Evolutionary conservation across 2,329 filamentous ascomycete genomes (phyloP).

Genomic region (Verticillium tricorpus): DNA sequence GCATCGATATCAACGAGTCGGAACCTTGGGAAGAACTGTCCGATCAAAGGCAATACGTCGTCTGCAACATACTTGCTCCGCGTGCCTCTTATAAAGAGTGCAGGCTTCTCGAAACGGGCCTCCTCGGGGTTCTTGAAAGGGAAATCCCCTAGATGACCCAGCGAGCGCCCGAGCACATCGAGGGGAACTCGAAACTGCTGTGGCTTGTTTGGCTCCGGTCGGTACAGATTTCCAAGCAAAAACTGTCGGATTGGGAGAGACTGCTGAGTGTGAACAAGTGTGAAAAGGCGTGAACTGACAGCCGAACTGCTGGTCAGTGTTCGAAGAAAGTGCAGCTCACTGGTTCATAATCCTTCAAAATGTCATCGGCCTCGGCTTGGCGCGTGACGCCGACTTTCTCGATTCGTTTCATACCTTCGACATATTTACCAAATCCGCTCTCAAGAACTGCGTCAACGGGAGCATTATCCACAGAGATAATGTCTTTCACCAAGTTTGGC

Average conservation of each 20-base stretch:
- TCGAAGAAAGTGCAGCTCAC: constrained; percentile 27
- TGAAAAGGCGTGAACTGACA: background rate
- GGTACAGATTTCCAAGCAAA: constrained; percentile 78
- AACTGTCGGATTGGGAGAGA: constrained; percentile 82
- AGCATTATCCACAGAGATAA: constrained; percentile 88
- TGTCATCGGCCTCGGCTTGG: constrained; percentile 74
- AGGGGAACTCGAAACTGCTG: constrained; percentile 77
- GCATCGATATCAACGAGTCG: constrained; percentile 68
- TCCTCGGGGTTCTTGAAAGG: constrained; percentile 72
- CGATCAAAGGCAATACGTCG: constrained; percentile 73
- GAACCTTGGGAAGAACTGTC: constrained; percentile 78
- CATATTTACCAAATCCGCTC: constrained; percentile 72
- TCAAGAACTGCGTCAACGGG: constrained; percentile 75
- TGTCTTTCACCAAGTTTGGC: constrained; percentile 61
- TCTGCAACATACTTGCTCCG: constrained; percentile 76
- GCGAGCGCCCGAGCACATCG: constrained; percentile 57
- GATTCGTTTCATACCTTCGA: constrained; percentile 79
- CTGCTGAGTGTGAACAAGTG: constrained; percentile 23
- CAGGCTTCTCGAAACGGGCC: constrained; percentile 67
- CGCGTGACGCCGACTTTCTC: constrained; percentile 63
- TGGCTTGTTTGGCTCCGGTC: constrained; percentile 39
- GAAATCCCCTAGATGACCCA: constrained; percentile 82
- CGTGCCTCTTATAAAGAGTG: constrained; percentile 76
- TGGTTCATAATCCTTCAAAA: constrained; percentile 70
- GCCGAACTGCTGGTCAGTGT: too few relatives aligned